Evolutionary conservation across 371 early-diverging fungal species (phyloP).

Genomic region (Mortierella sp.): DNA sequence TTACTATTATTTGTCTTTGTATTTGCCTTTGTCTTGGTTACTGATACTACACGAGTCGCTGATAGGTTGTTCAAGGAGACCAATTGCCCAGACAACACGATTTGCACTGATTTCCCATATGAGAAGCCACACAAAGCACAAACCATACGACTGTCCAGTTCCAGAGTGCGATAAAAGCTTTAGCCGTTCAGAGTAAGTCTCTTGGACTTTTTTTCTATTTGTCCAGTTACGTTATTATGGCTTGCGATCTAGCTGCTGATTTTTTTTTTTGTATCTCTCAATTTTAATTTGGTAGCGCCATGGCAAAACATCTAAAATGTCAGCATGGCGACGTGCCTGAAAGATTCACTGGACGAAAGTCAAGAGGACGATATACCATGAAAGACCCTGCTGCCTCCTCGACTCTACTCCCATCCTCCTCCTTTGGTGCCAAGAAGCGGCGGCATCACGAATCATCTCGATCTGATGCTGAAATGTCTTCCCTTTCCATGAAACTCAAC

Average conservation of each 20-base stretch:
- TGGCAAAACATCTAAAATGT: conserved; percentile 57
- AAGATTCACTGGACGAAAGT: conserved; percentile 55
- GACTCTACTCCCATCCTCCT: conserved; percentile 36
- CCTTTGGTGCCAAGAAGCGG: conserved; percentile 42
- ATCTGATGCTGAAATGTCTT: conserved; percentile 26
- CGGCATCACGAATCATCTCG: conserved; percentile 28
- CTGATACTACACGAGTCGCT: background rate
- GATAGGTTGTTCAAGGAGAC: conserved; percentile 66
- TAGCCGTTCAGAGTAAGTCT: conserved; percentile 50
- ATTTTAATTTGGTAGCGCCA: conserved; percentile 27
- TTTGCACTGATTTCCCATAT: conserved; percentile 77
- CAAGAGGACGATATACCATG: conserved; percentile 55
- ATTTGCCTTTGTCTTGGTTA: background rate
- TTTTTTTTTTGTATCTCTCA: background rate
- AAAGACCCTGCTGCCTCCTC: conserved; percentile 54
- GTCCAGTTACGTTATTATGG: too few species aligned
- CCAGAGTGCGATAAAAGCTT: conserved; percentile 59
- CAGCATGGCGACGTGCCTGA: conserved; percentile 58
- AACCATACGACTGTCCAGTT: conserved; percentile 71
- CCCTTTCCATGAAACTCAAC: conserved; percentile 8
- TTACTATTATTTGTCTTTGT: conserved; percentile 1
- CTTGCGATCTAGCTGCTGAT: background rate
- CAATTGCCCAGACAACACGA: conserved; percentile 71
- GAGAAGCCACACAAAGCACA: conserved; percentile 78
- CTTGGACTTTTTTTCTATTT: background rate